Percentiles rank a stretch among this genome's conserved stretches.
phyloP scores from a whole-genome alignment of 768 basidiomycete genomes.

The Lactarius pseudohatsudake region DNA sequence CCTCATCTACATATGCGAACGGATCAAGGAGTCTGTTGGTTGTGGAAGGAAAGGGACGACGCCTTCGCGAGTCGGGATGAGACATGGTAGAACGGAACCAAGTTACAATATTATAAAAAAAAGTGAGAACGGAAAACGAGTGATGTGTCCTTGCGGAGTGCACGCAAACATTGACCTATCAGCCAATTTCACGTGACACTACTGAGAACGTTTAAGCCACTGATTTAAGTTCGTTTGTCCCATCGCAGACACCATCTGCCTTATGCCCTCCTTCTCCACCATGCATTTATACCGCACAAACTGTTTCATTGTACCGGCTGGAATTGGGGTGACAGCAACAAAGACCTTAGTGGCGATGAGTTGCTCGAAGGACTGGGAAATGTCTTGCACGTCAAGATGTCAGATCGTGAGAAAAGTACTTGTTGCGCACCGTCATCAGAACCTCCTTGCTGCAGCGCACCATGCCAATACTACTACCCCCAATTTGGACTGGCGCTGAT shows the following conservation, averaged over 20 bases:
- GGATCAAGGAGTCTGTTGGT: slow-evolving; percentile 35
- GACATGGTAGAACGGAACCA: slow-evolving; percentile 11
- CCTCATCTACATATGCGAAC: slow-evolving; percentile 59
- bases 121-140: background rate
- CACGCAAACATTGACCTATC: slow-evolving; percentile 2
- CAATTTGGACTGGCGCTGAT: slow-evolving; percentile 73
- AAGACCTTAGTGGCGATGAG: slow-evolving; percentile 61
- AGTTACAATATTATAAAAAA: slow-evolving; percentile 27
- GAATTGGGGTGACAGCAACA: slow-evolving; percentile 47
- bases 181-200: slow-evolving; percentile 25
- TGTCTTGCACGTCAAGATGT: background rate
- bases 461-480: slow-evolving; percentile 71
- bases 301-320: slow-evolving; percentile 55
- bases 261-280: slow-evolving; percentile 64
- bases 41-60: slow-evolving; percentile 9
- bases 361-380: slow-evolving; percentile 69
- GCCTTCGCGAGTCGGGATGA: slow-evolving; percentile 6
- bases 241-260: slow-evolving; percentile 59
- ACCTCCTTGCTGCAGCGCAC: slow-evolving; percentile 62
- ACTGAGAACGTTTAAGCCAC: slow-evolving; percentile 67
- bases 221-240: slow-evolving; percentile 74
- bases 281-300: slow-evolving; percentile 75
- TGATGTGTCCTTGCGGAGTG: background rate
- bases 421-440: slow-evolving; percentile 57
- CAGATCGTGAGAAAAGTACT: slow-evolving; percentile 8